These are phyloP conservation scores for Suillus variegatus DNA, from an alignment of 768 basidiomycete genomes.

Conservation along the genomic window DNA sequence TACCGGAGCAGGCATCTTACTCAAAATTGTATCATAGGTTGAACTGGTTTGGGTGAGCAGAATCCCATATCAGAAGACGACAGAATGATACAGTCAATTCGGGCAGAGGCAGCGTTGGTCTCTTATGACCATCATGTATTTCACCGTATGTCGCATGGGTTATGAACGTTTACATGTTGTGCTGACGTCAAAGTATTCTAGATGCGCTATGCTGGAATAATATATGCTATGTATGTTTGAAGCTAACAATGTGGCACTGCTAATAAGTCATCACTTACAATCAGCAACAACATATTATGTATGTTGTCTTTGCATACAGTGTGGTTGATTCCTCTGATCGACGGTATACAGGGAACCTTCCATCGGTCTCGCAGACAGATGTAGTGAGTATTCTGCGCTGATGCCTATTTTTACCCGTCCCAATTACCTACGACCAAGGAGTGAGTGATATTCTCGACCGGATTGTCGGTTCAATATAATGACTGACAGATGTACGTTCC, in stretches of 20 bases:
- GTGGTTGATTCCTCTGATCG: not conserved
- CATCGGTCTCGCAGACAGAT: not conserved
- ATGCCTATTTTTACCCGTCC: too few species aligned
- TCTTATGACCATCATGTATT: too few species aligned
- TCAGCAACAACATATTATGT: not conserved
- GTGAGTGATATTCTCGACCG: too few species aligned
- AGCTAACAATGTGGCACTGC: rapidly evolving
- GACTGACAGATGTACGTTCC: too few species aligned
- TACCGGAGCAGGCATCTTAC: too few species aligned
- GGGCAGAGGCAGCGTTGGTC: too few species aligned
- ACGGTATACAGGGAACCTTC: not conserved
- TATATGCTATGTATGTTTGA: not conserved
- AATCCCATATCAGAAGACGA: too few species aligned
- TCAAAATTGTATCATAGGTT: too few species aligned
- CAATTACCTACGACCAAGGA: too few species aligned
- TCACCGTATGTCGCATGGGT: not conserved
- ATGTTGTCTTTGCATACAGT: not conserved
- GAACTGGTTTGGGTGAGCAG: too few species aligned
- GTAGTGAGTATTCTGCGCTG: not conserved
- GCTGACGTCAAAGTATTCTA: not conserved
- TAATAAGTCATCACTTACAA: not conserved
- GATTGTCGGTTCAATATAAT: too few species aligned
- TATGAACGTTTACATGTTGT: not conserved
- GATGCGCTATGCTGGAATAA: not conserved
- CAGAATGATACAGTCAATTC: too few species aligned